Percentiles rank a stretch among this genome's conserved stretches.
Evolutionary conservation across 2,329 filamentous ascomycete genomes (phyloP).

Genomic region (Fusarium stilboides): DNA sequence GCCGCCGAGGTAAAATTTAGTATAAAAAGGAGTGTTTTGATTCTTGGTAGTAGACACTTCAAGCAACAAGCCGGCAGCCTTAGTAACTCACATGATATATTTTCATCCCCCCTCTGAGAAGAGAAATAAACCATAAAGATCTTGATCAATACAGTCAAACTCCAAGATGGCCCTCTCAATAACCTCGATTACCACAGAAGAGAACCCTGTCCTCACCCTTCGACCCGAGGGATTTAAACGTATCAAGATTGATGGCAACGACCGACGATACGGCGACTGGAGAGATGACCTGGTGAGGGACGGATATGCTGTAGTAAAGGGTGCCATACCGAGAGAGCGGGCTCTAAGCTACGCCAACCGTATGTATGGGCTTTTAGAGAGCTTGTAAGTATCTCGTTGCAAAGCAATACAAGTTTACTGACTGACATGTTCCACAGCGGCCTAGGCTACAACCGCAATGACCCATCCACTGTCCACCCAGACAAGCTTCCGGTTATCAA

Average conservation of each 20-base stretch:
- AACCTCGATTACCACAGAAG: constrained; percentile 20
- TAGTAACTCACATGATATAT: too few species aligned
- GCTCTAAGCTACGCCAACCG: constrained; percentile 46
- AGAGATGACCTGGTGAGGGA: constrained; percentile 44
- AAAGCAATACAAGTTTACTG: accelerated
- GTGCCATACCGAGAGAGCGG: constrained; percentile 40
- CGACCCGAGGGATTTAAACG: constrained; percentile 42
- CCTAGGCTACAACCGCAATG: constrained; percentile 41
- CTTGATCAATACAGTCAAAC: background rate
- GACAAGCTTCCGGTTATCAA: constrained; percentile 47
- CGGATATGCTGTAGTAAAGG: constrained; percentile 42
- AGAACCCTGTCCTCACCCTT: constrained; percentile 42
- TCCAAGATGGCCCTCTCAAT: constrained; percentile 27
- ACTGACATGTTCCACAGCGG: constrained; percentile 26
- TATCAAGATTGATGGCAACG: constrained; percentile 39
- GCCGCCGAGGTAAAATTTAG: too few species aligned
- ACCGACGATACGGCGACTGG: constrained; percentile 45
- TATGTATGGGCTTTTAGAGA: constrained; percentile 44
- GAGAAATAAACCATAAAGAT: too few species aligned
- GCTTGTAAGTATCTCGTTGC: constrained; percentile 26
- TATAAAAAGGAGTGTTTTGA: too few species aligned
- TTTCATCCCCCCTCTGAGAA: too few species aligned
- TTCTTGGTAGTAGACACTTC: too few species aligned
- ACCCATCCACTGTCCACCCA: constrained; percentile 37
- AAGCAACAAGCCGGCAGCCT: too few species aligned